phyloP scores from a whole-genome alignment of 768 basidiomycete genomes.

The Tricholoma bakamatsutake region DNA sequence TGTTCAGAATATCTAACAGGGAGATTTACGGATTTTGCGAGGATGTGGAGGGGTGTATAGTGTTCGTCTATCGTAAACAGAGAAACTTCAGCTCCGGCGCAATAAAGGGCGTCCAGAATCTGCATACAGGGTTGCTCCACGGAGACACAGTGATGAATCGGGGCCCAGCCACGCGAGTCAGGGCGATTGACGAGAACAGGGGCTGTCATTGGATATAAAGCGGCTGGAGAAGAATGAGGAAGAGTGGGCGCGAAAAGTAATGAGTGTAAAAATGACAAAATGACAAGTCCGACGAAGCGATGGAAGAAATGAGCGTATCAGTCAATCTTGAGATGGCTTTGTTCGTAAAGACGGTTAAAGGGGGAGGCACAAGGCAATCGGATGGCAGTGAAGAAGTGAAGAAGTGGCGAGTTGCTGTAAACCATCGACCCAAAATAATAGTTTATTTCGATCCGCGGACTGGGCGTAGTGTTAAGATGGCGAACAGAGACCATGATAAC shows the following conservation, averaged over 20 bases:
- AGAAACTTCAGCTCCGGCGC: slow-evolving; percentile 69
- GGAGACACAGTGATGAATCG: slow-evolving; percentile 65
- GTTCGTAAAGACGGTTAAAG: slow-evolving; percentile 34
- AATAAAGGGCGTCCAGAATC: slow-evolving; percentile 65
- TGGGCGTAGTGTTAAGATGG: slow-evolving; percentile 15
- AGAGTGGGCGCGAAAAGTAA: slow-evolving; percentile 47
- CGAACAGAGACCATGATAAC: slow-evolving; percentile 9
- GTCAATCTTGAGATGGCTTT: slow-evolving; percentile 39
- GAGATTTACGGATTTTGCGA: slow-evolving; percentile 38
- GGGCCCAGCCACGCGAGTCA: slow-evolving; percentile 65
- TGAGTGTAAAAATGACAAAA: slow-evolving; percentile 44
- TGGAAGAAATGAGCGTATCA: slow-evolving; percentile 48
- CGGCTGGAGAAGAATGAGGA: slow-evolving; percentile 30
- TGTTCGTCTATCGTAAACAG: slow-evolving; percentile 62
- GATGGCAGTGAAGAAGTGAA: slow-evolving; percentile 34
- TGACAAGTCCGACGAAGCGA: slow-evolving; percentile 44
- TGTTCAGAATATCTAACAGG: slow-evolving; percentile 24
- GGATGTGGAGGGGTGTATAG: slow-evolving; percentile 63
- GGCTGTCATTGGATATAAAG: slow-evolving; percentile 39
- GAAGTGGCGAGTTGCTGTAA: slow-evolving; percentile 32
- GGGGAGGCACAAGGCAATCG: slow-evolving; percentile 35
- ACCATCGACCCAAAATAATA: slow-evolving; percentile 29
- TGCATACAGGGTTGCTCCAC: slow-evolving; percentile 49
- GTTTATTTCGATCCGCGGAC: slow-evolving; percentile 34
- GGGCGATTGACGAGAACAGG: slow-evolving; percentile 62